Conservation (phyloP, 2,329 filamentous ascomycete genomes). For the Xylariaceae sp. region DNA sequence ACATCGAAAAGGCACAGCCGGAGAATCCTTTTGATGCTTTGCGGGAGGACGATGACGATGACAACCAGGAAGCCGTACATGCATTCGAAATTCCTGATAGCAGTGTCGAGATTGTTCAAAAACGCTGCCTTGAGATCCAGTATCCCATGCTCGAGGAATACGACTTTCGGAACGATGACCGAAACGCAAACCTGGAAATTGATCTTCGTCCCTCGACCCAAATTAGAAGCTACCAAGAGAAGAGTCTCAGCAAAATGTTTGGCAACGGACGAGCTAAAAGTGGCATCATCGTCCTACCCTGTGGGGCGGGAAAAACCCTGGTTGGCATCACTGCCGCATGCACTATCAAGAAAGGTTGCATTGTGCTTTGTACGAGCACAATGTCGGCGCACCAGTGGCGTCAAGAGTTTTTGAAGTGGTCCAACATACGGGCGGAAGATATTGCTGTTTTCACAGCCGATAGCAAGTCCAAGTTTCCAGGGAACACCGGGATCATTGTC, state of each 20-base stretch:
- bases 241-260: slow-evolving; percentile 99
- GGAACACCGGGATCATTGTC: slow-evolving; percentile 94
- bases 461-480: slow-evolving; percentile 81
- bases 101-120: slow-evolving; percentile 85
- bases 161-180: slow-evolving; percentile 90
- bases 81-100: slow-evolving; percentile 88
- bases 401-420: slow-evolving; percentile 97
- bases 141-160: slow-evolving; percentile 95
- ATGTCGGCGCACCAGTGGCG: slow-evolving; percentile 99
- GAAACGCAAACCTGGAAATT: slow-evolving; percentile 91
- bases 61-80: slow-evolving; percentile 86
- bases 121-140: slow-evolving; percentile 84
- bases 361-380: slow-evolving; percentile 93
- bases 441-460: slow-evolving; percentile 96
- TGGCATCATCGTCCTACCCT: slow-evolving; percentile 95
- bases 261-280: slow-evolving; percentile 97
- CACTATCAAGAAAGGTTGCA: slow-evolving; percentile 95
- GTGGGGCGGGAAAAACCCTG: slow-evolving; percentile 94
- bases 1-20: slow-evolving; percentile 61
- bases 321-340: slow-evolving; percentile 98
- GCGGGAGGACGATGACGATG: slow-evolving; percentile 84
- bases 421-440: slow-evolving; percentile 90
- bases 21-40: slow-evolving; percentile 74
- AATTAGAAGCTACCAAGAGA: slow-evolving; percentile 94
- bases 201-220: slow-evolving; percentile 88